Evolutionary conservation across 192 early-diverging fungal genomes (phyloP).

Genomic region (Pilaira anomala): DNA sequence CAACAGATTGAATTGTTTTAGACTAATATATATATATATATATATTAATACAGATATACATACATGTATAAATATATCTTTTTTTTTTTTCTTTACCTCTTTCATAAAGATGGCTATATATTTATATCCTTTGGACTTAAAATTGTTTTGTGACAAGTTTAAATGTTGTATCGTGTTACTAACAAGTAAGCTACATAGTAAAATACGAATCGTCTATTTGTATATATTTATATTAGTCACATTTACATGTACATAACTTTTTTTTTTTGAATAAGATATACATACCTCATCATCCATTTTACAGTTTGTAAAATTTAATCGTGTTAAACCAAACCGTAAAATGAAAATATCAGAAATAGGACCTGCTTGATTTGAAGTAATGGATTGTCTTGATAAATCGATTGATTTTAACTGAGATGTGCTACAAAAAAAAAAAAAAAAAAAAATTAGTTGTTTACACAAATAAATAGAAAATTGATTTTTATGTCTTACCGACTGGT

Average conservation of each 20-base stretch:
- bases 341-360: constrained; percentile 77
- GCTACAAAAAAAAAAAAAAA: neutral
- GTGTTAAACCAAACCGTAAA: constrained; percentile 67
- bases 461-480: neutral
- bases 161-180: constrained; percentile 62
- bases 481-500: constrained; percentile 5
- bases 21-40: constrained; percentile 14
- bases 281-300: constrained; percentile 66
- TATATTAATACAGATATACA: neutral
- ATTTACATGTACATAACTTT: neutral
- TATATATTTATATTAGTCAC: neutral
- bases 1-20: constrained; percentile 8
- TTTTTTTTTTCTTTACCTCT: constrained; percentile 40
- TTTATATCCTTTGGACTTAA: constrained; percentile 68
- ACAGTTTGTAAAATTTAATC: constrained; percentile 66
- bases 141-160: constrained; percentile 63
- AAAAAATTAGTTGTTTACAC: neutral
- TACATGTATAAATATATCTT: too few relatives aligned
- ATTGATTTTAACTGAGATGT: constrained; percentile 16
- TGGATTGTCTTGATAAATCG: constrained; percentile 34
- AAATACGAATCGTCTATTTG: constrained; percentile 51
- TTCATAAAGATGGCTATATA: constrained; percentile 72
- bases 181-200: constrained; percentile 68
- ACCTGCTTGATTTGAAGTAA: constrained; percentile 53
- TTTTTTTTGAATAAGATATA: neutral